A percentile compares a stretch with the other conserved stretches of the same genome.
These are phyloP conservation scores for Russula foetens DNA, from an alignment of 768 basidiomycete genomes.

Conservation along the genomic window DNA sequence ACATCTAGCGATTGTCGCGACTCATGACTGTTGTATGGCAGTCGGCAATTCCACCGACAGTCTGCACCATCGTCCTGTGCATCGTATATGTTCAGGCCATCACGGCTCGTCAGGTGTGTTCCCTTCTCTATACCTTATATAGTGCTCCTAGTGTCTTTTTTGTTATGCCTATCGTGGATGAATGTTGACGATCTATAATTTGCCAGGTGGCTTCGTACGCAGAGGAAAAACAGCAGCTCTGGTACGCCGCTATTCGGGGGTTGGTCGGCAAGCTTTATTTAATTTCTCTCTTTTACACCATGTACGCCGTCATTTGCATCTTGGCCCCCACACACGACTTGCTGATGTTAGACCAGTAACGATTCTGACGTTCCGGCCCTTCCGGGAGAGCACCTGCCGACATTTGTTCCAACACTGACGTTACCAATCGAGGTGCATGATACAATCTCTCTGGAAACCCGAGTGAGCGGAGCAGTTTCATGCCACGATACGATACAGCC, in stretches of 20 bases:
- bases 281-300: slow-evolving; percentile 5
- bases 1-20: background rate
- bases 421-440: too few relatives aligned
- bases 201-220: background rate
- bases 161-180: background rate
- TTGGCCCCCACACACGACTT: background rate
- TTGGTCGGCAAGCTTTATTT: slow-evolving; percentile 11
- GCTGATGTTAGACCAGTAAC: too few relatives aligned
- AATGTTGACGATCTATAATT: background rate
- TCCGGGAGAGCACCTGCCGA: too few relatives aligned
- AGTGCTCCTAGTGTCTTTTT: too few relatives aligned
- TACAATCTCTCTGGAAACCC: too few relatives aligned
- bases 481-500: too few relatives aligned
- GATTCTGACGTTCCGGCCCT: too few relatives aligned
- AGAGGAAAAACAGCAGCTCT: background rate
- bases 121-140: background rate
- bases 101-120: background rate
- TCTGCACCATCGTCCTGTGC: background rate
- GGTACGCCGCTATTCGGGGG: background rate
- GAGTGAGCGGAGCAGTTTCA: too few relatives aligned
- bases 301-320: background rate
- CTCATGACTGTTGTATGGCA: slow-evolving; percentile 5
- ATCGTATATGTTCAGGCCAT: background rate
- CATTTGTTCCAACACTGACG: too few relatives aligned
- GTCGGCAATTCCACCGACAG: slow-evolving; percentile 6